phyloP scores from a whole-genome alignment of 2,329 filamentous ascomycete genomes.

The Orbilia ellipsospora region DNA sequence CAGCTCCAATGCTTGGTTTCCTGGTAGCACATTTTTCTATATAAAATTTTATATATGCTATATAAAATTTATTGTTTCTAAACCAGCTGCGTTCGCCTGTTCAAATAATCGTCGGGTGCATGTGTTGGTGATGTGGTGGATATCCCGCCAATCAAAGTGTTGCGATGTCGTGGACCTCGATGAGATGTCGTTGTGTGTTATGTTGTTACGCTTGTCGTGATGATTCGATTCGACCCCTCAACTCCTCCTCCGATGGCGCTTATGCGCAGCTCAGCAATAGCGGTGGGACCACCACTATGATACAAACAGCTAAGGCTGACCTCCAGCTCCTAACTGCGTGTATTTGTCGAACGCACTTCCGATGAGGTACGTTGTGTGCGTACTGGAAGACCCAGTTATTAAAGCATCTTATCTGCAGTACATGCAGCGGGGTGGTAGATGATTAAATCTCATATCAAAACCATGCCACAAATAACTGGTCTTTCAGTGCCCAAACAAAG shows the following conservation, averaged over 20 bases:
- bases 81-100: no score
- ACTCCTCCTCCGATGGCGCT: constrained; percentile 46
- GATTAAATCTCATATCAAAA: constrained; percentile 41
- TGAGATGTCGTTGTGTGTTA: constrained; percentile 2
- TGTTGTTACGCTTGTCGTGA: not conserved
- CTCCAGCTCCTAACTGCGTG: constrained; percentile 51
- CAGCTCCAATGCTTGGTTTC: constrained; percentile 52
- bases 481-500: constrained; percentile 29
- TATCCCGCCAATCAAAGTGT: constrained; percentile 39
- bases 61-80: constrained; percentile 1
- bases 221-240: constrained; percentile 31
- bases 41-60: not conserved
- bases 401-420: constrained; percentile 26
- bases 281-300: constrained; percentile 31
- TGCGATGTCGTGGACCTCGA: constrained; percentile 14
- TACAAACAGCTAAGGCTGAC: constrained; percentile 47
- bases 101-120: not conserved
- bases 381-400: constrained; percentile 40
- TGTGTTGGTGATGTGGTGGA: constrained; percentile 29
- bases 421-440: constrained; percentile 34
- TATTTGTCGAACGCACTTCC: constrained; percentile 46
- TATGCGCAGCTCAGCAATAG: constrained; percentile 38
- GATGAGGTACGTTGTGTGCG: constrained; percentile 40
- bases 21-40: constrained; percentile 44
- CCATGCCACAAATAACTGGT: constrained; percentile 36